phyloP scores from a whole-genome alignment of 2,329 filamentous ascomycete genomes.

The Alternaria solani region DNA sequence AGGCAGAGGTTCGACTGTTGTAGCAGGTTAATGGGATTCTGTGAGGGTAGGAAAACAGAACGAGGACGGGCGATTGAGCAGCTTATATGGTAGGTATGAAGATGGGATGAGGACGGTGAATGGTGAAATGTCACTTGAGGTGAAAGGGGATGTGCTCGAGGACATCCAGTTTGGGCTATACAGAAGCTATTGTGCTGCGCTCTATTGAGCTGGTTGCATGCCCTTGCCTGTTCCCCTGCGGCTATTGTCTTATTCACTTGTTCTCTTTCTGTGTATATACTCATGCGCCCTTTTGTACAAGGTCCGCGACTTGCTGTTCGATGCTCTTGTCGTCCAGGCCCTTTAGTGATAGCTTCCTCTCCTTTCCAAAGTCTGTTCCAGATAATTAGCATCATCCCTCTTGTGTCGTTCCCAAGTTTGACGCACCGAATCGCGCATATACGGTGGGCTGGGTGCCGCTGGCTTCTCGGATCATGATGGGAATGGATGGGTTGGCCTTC shows the following conservation, averaged over 20 bases:
- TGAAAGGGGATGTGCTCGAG: background rate
- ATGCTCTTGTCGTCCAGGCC: slow-evolving; percentile 76
- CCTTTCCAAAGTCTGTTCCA: slow-evolving; percentile 68
- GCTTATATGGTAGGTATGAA: background rate
- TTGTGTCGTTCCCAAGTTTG: background rate
- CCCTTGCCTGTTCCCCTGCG: background rate
- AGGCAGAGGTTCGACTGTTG: background rate
- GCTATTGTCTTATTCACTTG: background rate
- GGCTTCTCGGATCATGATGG: slow-evolving; percentile 95
- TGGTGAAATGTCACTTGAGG: background rate
- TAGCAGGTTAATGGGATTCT: background rate
- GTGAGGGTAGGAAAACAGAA: background rate
- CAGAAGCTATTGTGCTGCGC: background rate
- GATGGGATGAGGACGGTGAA: background rate
- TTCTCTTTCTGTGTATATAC: background rate
- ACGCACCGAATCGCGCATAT: slow-evolving; percentile 89
- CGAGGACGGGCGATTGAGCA: background rate
- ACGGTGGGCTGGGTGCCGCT: slow-evolving; percentile 83
- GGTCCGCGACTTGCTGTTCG: slow-evolving; percentile 69
- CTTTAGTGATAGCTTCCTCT: slow-evolving; percentile 69
- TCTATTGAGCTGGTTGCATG: background rate
- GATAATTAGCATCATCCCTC: background rate
- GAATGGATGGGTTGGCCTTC: slow-evolving; percentile 94
- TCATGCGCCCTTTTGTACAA: slow-evolving; percentile 60
- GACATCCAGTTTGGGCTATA: background rate